Base-by-base conservation (phyloP, 257 asterid species). In the Cordia subcordata region DNA sequence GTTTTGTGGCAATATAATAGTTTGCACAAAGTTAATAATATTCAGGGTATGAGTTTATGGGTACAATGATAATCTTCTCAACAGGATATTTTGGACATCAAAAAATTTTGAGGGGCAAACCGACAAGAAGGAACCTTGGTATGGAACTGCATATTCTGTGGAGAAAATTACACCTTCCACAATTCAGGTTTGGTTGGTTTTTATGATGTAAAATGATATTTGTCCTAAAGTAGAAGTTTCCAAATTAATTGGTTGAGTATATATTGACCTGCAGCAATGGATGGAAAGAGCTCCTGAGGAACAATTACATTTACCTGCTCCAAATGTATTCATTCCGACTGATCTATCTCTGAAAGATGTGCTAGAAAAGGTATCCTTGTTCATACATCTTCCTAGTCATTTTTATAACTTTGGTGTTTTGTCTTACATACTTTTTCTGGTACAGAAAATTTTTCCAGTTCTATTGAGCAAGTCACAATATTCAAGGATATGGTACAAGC, bases 401-500 rank as follows among this genome's bases (percentile, higher is more conserved):
- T 13, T 49, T 58, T 16, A 19, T 21, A 40, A 63, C 58, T 63
- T 56, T 55, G 59, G n/a, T n/a, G n/a, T n/a, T 46, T 62, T 73
- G 72, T 60, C 69, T 76, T 57, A 63, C 66, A 42, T 51, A 53
- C 62, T 18, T 66, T 65, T 62, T 65, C 75, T 61, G 68, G 39
- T 70, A 65, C 90, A 93, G 97, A 74, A 71, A 45, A 85, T 72
- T 49, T 66, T 82, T 54, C 99, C 99, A 44, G 59, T 57, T 65
- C 68, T 86, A 61, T 73, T 85, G 94, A 75, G 87, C 82, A 83
- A 83, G 77, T 82, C 99, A 16, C 70, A 78, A 37, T 80, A 74
- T 79, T 93, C 99, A 70, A 83, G 88, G 80, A 70, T 93, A 80
- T 93, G 99, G 99, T 93, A 82, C 81, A 93, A 93, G 81, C 92